Evolutionary conservation across 75 land plant species (phyloP), one percentile per base, ranked within the genome.

Genomic region (Pinus taeda): DNA sequence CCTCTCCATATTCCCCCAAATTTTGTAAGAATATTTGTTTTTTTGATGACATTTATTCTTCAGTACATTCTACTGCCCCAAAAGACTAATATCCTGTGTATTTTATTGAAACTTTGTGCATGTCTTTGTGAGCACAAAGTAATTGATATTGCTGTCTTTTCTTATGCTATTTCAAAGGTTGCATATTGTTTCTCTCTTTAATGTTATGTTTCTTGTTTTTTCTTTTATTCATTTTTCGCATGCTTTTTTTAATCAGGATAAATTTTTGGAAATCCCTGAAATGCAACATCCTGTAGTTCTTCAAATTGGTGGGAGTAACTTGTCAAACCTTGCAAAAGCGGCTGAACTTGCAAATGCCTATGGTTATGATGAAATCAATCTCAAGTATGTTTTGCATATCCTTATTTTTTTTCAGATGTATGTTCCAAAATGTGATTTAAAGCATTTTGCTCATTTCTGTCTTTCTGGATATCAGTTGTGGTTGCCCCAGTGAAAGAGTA

Each of bases 401-500:
- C 14, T 49, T 49, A 5, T 60, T 59, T 57, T 62, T 39, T 30
- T 79, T 4, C 33, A 2, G 42, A 60, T 60, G 12, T 76, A 58
- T 49, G 36, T 72, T 56, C 18, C 7, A 30, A 21, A 22, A 26
- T 56, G 74, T 33, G n/a, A 17, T 39, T 17, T 20, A 72, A 9
- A 55, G 39, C 59, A 75, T 29, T 62, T 77, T 13, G 6, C 49
- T 58, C 15, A 59, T 49, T 78, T 71, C 37, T 60, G 17, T 57
- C 55, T 57, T 15, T 74, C 3, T 18, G 17, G 30, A 59, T 73
- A 62, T 57, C 85, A 97, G 99, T 77, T 97, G 99, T 88, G 99
- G 99, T 9, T 97, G 99, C 78, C 99, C 99, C 14, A 97, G 99
- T 83, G 90, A 91, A 67, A 94, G 85, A 77, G 99, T 97, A 61